A percentile compares a stretch with the other conserved stretches of the same genome.
Conservation (phyloP, 495 filamentous ascomycete genomes). For the Talaromyces nanjingensis region DNA sequence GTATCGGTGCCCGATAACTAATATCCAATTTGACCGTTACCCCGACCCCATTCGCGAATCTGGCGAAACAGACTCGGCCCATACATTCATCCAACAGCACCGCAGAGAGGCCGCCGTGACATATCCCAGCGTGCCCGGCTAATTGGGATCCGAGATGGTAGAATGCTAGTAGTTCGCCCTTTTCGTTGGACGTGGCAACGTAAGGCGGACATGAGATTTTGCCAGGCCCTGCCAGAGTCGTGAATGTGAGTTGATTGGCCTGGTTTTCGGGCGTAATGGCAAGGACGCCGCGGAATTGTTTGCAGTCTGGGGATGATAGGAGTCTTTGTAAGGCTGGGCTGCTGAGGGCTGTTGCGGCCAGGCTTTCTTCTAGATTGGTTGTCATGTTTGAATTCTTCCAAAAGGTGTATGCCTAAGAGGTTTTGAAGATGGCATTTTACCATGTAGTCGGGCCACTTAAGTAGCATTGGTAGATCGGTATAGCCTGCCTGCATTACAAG, state of each 20-base stretch:
- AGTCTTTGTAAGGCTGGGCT: background rate
- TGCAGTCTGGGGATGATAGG: background rate
- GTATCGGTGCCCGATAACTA: slow-evolving; percentile 78
- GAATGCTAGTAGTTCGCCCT: slow-evolving; percentile 67
- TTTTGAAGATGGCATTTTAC: too few relatives aligned
- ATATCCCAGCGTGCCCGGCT: slow-evolving; percentile 84
- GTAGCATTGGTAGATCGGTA: slow-evolving; percentile 7
- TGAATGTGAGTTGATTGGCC: slow-evolving; percentile 9
- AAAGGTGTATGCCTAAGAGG: too few relatives aligned
- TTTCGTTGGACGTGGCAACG: slow-evolving; percentile 53
- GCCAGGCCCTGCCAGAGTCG: slow-evolving; percentile 62
- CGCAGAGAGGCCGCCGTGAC: slow-evolving; percentile 86
- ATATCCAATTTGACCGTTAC: slow-evolving; percentile 92
- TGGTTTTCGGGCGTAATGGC: background rate
- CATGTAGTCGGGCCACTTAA: slow-evolving; percentile 7
- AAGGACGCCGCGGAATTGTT: slow-evolving; percentile 3
- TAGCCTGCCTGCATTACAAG: slow-evolving; percentile 7
- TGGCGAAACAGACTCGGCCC: slow-evolving; percentile 83
- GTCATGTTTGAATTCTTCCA: background rate
- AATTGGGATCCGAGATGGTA: slow-evolving; percentile 74
- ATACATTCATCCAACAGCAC: slow-evolving; percentile 90
- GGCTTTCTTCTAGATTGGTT: slow-evolving; percentile 6
- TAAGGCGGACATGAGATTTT: slow-evolving; percentile 78
- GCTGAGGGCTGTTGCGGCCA: background rate
- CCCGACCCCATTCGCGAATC: slow-evolving; percentile 80